Evolutionary conservation across 106 monocot species (phyloP).

Genomic region (Posidonia australis): DNA sequence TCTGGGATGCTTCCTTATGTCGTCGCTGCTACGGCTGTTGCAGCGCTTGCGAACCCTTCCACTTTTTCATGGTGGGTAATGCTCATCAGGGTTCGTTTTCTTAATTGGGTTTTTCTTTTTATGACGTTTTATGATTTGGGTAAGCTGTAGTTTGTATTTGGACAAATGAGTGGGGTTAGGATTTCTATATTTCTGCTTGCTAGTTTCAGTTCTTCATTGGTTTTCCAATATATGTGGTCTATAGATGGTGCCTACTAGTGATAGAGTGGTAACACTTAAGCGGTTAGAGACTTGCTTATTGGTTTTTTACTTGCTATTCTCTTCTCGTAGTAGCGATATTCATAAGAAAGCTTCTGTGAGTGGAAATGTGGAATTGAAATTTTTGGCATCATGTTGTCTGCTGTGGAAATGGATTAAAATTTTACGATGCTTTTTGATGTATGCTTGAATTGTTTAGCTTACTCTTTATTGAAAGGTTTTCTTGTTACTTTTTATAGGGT

Average conservation of each 20-base stretch:
- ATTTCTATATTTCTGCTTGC: not conserved
- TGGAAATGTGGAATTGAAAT: not conserved
- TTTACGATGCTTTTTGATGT: not conserved
- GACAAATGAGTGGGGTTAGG: not conserved
- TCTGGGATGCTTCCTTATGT: conserved; percentile 81
- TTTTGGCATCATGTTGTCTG: not conserved
- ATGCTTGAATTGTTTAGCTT: not conserved
- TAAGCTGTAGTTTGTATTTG: not conserved
- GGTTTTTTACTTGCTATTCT: too few relatives aligned
- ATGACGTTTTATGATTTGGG: not conserved
- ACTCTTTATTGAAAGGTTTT: not conserved
- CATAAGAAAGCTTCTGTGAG: too few relatives aligned
- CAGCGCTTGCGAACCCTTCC: conserved; percentile 59
- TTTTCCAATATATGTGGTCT: not conserved
- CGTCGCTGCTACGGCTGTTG: conserved; percentile 78
- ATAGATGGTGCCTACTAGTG: not conserved
- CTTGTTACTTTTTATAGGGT: conserved; percentile 41
- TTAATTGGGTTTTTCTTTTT: not conserved
- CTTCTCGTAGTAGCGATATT: too few relatives aligned
- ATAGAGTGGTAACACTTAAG: too few relatives aligned
- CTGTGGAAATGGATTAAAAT: not conserved
- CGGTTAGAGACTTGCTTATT: too few relatives aligned
- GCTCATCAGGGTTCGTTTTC: not conserved
- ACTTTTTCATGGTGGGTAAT: conserved; percentile 82
- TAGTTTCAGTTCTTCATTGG: not conserved